These are phyloP conservation scores for Bocquillonia castaneifolia DNA, from an alignment of 441 rosid species.

Conservation along the genomic window DNA sequence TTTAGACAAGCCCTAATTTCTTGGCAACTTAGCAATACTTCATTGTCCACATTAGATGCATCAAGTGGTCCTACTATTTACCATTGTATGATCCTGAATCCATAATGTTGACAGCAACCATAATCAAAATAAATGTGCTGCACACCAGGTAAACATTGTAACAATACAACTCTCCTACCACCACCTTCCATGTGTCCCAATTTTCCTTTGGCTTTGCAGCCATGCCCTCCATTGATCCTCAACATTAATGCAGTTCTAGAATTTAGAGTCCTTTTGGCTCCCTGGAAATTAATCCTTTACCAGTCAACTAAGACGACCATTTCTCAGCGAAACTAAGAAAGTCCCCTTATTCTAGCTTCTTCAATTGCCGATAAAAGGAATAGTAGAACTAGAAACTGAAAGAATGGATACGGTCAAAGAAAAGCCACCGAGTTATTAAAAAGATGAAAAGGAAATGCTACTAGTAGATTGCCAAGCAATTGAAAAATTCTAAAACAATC, in stretches of 20 bases:
- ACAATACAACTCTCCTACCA: background rate
- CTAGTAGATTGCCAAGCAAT: no score
- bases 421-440: no score
- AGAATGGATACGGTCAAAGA: no score
- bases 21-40: background rate
- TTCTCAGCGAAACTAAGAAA: background rate
- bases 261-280: background rate
- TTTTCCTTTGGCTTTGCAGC: background rate
- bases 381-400: background rate
- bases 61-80: background rate
- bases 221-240: background rate
- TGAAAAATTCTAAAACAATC: background rate
- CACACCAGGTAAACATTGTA: background rate
- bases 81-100: background rate
- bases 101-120: background rate
- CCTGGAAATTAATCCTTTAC: background rate
- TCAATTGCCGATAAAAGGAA: background rate
- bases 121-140: background rate
- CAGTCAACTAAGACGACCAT: background rate
- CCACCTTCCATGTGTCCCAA: background rate
- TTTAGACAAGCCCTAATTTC: background rate
- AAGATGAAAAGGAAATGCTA: no score
- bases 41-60: background rate
- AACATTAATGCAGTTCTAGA: background rate
- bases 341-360: background rate